Evolutionary conservation across 306 rosid species (phyloP).

Genomic region (Cicer chorassanicum): DNA sequence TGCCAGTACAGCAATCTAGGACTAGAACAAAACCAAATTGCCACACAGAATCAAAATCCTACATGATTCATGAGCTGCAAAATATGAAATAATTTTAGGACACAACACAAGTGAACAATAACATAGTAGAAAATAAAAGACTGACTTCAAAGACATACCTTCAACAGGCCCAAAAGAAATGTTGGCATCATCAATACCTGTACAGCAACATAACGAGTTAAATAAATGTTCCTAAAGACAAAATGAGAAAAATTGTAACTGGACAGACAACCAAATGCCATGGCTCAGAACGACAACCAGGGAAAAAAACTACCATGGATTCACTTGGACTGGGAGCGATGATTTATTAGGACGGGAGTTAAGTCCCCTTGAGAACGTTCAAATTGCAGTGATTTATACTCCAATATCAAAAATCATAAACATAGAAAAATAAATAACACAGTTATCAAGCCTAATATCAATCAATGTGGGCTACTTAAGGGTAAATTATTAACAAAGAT

Average conservation of each 20-base stretch:
- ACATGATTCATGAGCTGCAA: constrained; percentile 32
- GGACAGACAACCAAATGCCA: constrained; percentile 32
- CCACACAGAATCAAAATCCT: constrained; percentile 26
- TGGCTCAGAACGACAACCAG: not conserved
- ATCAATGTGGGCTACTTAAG: constrained; percentile 7
- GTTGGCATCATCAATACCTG: constrained; percentile 89
- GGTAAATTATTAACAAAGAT: constrained; percentile 21
- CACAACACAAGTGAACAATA: constrained; percentile 34
- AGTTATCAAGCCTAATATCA: constrained; percentile 5
- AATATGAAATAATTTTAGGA: constrained; percentile 38
- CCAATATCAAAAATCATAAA: constrained; percentile 32
- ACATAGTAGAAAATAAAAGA: constrained; percentile 39
- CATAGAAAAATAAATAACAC: constrained; percentile 11
- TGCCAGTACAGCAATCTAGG: constrained; percentile 18
- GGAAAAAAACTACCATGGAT: constrained; percentile 19
- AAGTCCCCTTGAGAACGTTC: constrained; percentile 10
- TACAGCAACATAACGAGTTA: constrained; percentile 46
- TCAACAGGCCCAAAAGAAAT: constrained; percentile 91
- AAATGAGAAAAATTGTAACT: constrained; percentile 25
- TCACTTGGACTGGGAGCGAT: not conserved
- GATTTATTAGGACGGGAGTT: constrained; percentile 25
- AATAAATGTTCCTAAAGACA: constrained; percentile 30
- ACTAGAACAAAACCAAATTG: constrained; percentile 30
- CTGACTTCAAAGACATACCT: constrained; percentile 61
- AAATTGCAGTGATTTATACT: constrained; percentile 25